Base-by-base conservation (phyloP, 2,329 filamentous ascomycete species). In the Nemania serpens region DNA sequence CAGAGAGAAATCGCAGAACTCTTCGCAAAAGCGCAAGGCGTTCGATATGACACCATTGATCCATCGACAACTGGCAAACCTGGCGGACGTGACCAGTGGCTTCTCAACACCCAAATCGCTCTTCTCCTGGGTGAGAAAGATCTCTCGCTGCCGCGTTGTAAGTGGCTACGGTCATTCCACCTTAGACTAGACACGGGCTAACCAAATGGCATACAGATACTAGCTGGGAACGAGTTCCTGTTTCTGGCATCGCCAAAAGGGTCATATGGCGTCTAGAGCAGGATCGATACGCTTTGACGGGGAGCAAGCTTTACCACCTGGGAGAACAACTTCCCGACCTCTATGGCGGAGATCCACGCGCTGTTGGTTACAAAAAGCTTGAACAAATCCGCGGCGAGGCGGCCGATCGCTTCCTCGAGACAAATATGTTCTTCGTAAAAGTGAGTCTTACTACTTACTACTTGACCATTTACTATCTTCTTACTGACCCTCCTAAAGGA, bases 381-480 rank as follows among this genome's bases (percentile, higher is more conserved):
- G 77, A 83, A 64, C 74, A 74, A 57, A 78, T 86, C 37, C 81
- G 79, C 49, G 70, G 74, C 29, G 79, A 82, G 45, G 82, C 83
- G 13, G 79, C 79, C 75, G 77, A 82, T 57, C 79, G 78, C 66
- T 87, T 88, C 71, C 74, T 80, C 61, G 79, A 80, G 17, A 82
- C 84, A 70, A 83, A 88, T 66, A 80, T 88, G 79, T 89, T 89
- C 71, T 88, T 89, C 68, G 82, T 89, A 64, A 88, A 87, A 79
- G 85, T 88, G 75, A 63, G 78, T 61, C 56, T 4, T 2, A 3
- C 29, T 22, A 4, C 29, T n/a, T 29, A 22, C 12, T 7, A 9
- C 25, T 36, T 18, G n/a, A 12, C n/a, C 9, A 6, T 22, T 17
- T 22, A 2, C 17, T 12, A 4, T 36, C 10, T 13, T 25, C 34